Base-by-base conservation (phyloP, 2,329 filamentous ascomycete species). In the Aspergillus persii region DNA sequence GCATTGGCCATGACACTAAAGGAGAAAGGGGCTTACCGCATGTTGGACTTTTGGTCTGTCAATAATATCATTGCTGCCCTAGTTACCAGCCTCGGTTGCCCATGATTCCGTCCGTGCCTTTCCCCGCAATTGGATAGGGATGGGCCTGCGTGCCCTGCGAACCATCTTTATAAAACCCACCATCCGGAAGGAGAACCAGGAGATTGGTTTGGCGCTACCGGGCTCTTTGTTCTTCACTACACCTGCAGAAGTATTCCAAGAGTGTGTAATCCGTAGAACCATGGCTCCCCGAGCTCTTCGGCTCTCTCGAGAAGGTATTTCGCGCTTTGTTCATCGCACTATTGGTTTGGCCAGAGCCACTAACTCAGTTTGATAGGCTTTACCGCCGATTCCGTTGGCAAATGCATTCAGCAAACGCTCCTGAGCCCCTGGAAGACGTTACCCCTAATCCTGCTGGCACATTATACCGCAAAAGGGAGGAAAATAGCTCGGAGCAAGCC, bases 361-460 rank as follows among this genome's bases (percentile, higher is more conserved):
- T 41, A 41, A 41, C n/a, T 39, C 12, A n/a, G 5, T 8, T 15
- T 9, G n/a, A 69, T 70, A 76, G 77, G 79, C 50, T 81, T 89
- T 68, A 85, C 81, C 39, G 79, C 79, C 60, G 88, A 90, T 68
- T 84, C 86, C 11, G 63, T 90, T 60, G 74, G 82, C 39, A 79
- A 80, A 44, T 68, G 89, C 46, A 69, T 91, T 64, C 81, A 83
- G 62, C 78, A 79, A 56, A 91, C 87, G 0, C 79, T 83, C 6
- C 77, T 91, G 60, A 89, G 89, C 68, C 88, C 89, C 1, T 78
- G 80, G 44, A 75, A 90, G 23, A 82, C 89, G 0, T 75, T 91
- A 11, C 84, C 88, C 0, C 77, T 91, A 27, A 68, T 90, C 49
- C 80, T 90, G 4, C 78, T 87, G 26, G 83, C 85, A 8, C 82